A percentile compares a stretch with the other conserved stretches of the same genome.
phyloP scores from a whole-genome alignment of 1,139 yeast genomes.

The Geotrichum reessii region DNA sequence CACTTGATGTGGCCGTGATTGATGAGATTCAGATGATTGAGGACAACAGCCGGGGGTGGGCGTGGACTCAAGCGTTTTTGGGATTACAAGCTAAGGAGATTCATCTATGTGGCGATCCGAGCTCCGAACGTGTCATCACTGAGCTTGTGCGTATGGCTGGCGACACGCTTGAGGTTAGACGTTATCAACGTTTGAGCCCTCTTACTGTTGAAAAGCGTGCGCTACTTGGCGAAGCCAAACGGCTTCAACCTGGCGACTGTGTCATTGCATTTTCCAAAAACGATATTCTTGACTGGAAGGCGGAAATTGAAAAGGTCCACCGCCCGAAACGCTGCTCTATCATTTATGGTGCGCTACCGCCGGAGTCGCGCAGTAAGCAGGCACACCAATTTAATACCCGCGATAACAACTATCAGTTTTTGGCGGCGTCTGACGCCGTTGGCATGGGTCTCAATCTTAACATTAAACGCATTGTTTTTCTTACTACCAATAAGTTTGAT shows the following conservation, averaged over 20 bases:
- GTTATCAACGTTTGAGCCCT: slow-evolving; percentile 70
- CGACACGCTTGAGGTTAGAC: slow-evolving; percentile 63
- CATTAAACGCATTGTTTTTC: slow-evolving; percentile 73
- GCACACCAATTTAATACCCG: slow-evolving; percentile 65
- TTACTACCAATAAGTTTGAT: slow-evolving; percentile 61
- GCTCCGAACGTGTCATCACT: slow-evolving; percentile 62
- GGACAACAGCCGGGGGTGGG: slow-evolving; percentile 76
- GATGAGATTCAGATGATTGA: slow-evolving; percentile 97
- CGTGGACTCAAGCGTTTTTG: slow-evolving; percentile 88
- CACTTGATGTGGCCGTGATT: slow-evolving; percentile 80
- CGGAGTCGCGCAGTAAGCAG: slow-evolving; percentile 85
- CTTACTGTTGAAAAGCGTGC: slow-evolving; percentile 50
- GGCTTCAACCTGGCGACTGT: slow-evolving; percentile 69
- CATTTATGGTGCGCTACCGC: slow-evolving; percentile 92
- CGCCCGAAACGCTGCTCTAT: slow-evolving; percentile 74
- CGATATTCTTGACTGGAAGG: slow-evolving; percentile 28
- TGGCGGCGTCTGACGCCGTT: slow-evolving; percentile 94
- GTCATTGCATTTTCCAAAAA: slow-evolving; percentile 77
- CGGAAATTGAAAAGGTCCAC: slow-evolving; percentile 22
- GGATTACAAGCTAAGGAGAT: slow-evolving; percentile 84
- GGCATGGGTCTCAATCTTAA: slow-evolving; percentile 95
- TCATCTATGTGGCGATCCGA: slow-evolving; percentile 89
- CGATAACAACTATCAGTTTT: slow-evolving; percentile 62
- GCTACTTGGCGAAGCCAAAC: slow-evolving; percentile 31
- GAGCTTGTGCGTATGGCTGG: slow-evolving; percentile 64